Conservation (phyloP, 2,329 filamentous ascomycete species). For the Ophiostoma himal-ulmi region DNA sequence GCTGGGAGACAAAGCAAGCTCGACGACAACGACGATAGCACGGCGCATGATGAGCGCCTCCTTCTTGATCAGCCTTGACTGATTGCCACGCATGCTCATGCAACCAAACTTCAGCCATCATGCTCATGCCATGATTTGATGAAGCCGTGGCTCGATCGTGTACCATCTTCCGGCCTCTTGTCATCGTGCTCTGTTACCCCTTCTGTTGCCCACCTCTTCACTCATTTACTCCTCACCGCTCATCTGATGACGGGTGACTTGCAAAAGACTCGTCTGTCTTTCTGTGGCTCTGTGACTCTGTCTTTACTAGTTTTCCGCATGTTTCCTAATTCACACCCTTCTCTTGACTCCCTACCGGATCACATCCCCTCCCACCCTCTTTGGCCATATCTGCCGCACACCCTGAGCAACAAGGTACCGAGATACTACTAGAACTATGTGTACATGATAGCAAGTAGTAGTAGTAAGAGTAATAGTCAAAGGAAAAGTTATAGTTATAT, state of each 20-base stretch:
- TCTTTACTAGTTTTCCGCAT: neutral
- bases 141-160: neutral
- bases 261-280: neutral
- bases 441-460: neutral
- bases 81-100: neutral
- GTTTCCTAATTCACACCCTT: neutral
- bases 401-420: neutral
- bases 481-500: neutral
- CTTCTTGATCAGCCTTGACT: neutral
- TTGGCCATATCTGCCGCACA: neutral
- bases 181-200: neutral
- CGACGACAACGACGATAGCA: neutral
- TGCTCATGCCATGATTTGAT: neutral
- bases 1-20: neutral
- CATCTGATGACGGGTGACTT: neutral
- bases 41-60: neutral
- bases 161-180: neutral
- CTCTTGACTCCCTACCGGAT: neutral
- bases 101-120: neutral
- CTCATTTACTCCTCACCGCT: neutral
- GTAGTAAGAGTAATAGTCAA: neutral
- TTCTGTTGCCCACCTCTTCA: neutral
- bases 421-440: neutral
- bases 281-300: neutral
- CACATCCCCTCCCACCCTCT: slow-evolving; percentile 3